Base-by-base conservation (phyloP, 2,329 filamentous ascomycete species). In the Paraphoma chrysanthemicola region DNA sequence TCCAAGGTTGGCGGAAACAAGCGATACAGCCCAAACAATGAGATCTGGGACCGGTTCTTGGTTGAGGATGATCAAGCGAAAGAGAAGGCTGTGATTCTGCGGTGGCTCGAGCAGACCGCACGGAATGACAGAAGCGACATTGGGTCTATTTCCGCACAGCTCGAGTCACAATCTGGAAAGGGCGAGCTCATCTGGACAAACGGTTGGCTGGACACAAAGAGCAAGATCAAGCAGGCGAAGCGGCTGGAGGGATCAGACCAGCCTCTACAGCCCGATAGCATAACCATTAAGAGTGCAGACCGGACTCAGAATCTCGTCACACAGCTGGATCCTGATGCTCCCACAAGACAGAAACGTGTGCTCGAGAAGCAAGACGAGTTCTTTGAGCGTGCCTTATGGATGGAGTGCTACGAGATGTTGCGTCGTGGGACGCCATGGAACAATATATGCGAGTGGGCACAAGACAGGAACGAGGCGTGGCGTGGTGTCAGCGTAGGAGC, bases 351-450 rank as follows among this genome's bases (percentile, higher is more conserved):
- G 76, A 84, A 84, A 47, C 86, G 91, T 51, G 87, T 84, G 48
- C 81, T 98, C 41, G 90, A 96, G 71, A 86, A 88, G 23, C 87
- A 93, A 67, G 95, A 99, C 71, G 88, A 92, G 63, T 93, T 89
- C 69, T 95, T 94, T 60, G 95, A 99, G 79, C 87, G 90, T 51
- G 90, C 93, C 2, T 91, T 96, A 45, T 98, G 95, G 93, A 84
- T 93, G 58, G 90, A 91, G n/a, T 95, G 92, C 77, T 98, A 93
- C 81, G 92, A 97, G 75, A 91, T 97, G 82, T 82, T 99, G 50
- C 88, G 94, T 47, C 88, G 93, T 44, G 95, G 95, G n/a, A 88
- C 87, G 63, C 87, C 83, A 59, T 86, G 90, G 78, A 78, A 85
- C 8, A 86, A 90, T 38, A 90, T 98, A 60, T 86, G 88, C 52